Conservation (phyloP, 352 stramenopile species). For the Pythium plurisporium region DNA sequence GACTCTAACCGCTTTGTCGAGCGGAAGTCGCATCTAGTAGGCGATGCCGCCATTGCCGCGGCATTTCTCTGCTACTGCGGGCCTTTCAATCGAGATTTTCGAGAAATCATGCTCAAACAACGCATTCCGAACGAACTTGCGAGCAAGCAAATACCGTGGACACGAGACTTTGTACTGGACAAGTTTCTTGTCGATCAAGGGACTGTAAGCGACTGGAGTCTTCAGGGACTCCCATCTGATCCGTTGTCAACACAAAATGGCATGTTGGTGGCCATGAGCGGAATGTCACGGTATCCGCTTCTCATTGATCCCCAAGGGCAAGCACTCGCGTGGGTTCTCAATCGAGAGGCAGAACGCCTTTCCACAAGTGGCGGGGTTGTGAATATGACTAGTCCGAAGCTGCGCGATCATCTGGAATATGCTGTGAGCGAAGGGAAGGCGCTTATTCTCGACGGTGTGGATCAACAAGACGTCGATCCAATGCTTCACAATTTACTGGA, state of each 20-base stretch:
- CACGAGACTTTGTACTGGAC: conserved; percentile 94
- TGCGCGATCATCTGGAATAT: conserved; percentile 98
- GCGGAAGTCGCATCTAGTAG: conserved; percentile 93
- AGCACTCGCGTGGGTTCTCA: conserved; percentile 97
- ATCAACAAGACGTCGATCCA: conserved; percentile 98
- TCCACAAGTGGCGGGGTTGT: conserved; percentile 94
- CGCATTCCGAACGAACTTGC: conserved; percentile 96
- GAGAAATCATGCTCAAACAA: conserved; percentile 93
- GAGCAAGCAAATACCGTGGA: conserved; percentile 90
- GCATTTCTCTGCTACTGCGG: conserved; percentile 98
- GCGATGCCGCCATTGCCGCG: conserved; percentile 95
- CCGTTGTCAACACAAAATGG: conserved; percentile 97
- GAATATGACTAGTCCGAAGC: conserved; percentile 94
- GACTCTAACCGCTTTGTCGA: conserved; percentile 98
- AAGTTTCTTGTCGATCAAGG: conserved; percentile 96
- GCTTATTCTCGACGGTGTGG: conserved; percentile 93
- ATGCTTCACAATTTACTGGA: conserved; percentile 98
- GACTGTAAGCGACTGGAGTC: conserved; percentile 98
- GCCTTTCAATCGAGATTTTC: conserved; percentile 98
- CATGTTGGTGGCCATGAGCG: conserved; percentile 95
- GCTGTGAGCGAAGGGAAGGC: conserved; percentile 97
- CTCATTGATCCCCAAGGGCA: conserved; percentile 98
- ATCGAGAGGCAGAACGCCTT: conserved; percentile 91
- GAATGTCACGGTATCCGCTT: conserved; percentile 93
- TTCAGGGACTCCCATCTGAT: conserved; percentile 97